Conservation (phyloP, 2,329 filamentous ascomycete genomes). For the Drechslera avenae region DNA sequence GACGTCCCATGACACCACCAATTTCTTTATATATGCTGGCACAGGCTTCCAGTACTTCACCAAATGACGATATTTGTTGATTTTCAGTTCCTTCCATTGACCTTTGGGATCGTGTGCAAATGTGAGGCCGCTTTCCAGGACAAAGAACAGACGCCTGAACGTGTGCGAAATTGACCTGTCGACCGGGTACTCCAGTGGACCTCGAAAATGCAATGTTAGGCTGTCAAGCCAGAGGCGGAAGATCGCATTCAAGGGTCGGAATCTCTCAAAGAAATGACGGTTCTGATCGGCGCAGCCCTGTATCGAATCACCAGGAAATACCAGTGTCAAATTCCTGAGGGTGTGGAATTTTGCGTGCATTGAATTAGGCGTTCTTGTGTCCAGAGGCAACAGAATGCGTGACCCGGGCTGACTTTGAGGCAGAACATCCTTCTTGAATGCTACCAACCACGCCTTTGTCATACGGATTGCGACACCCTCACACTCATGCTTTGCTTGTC, state of each 20-base stretch:
- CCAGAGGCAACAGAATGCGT: not conserved
- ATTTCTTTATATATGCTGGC: not conserved
- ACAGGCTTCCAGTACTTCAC: not conserved
- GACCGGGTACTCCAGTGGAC: not conserved
- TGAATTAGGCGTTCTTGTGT: not conserved
- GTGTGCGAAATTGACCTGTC: not conserved
- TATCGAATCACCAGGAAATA: not conserved
- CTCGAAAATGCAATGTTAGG: not conserved
- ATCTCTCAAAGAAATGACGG: not conserved
- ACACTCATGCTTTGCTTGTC: not conserved
- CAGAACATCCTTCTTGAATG: not conserved
- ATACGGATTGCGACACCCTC: not conserved
- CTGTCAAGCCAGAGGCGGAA: constrained; percentile 5
- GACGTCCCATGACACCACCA: constrained; percentile 6
- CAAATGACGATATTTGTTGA: not conserved
- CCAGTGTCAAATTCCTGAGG: not conserved
- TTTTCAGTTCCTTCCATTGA: not conserved
- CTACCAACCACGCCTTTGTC: not conserved
- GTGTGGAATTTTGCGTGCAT: constrained; percentile 3
- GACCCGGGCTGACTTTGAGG: not conserved
- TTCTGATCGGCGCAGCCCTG: not conserved
- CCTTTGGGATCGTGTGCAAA: constrained; percentile 4
- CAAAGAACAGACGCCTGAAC: not conserved
- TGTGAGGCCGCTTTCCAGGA: constrained; percentile 1
- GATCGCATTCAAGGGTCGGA: constrained; percentile 3